Conservation (phyloP, 2,329 filamentous ascomycete genomes). For the Ophiocordyceps camponoti-rufipedis region DNA sequence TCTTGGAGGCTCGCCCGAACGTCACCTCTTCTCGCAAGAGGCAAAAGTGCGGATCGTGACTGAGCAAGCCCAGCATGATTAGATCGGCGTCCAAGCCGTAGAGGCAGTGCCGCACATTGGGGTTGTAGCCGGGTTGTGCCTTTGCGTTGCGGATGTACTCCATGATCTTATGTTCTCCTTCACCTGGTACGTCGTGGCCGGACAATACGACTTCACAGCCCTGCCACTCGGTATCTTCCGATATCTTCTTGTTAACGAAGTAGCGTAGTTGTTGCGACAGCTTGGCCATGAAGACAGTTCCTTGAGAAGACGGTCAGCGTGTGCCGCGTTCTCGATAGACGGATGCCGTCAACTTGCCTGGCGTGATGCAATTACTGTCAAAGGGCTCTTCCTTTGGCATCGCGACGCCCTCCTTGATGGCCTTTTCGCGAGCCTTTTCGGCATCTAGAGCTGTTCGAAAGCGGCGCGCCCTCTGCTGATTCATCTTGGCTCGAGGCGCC, state of each 20-base stretch:
- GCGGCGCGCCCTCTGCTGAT: slow-evolving; percentile 87
- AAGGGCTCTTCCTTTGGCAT: slow-evolving; percentile 92
- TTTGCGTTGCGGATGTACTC: slow-evolving; percentile 98
- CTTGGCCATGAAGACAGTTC: slow-evolving; percentile 94
- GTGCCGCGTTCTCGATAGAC: no score
- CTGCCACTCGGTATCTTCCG: slow-evolving; percentile 94
- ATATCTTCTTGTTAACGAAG: slow-evolving; percentile 97
- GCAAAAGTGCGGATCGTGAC: slow-evolving; percentile 96
- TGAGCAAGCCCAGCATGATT: slow-evolving; percentile 95
- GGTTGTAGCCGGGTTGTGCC: slow-evolving; percentile 80
- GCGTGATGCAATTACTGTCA: slow-evolving; percentile 98
- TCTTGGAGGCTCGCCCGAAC: slow-evolving; percentile 73
- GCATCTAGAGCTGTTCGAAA: slow-evolving; percentile 88
- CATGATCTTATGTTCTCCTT: slow-evolving; percentile 99
- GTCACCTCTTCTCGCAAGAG: slow-evolving; percentile 93
- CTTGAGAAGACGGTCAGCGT: slow-evolving; percentile 11
- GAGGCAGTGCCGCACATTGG: slow-evolving; percentile 87
- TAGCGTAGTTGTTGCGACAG: slow-evolving; percentile 89
- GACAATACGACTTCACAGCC: slow-evolving; percentile 90
- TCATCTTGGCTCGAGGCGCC: slow-evolving; percentile 97
- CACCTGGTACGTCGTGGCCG: slow-evolving; percentile 91
- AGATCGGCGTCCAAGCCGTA: slow-evolving; percentile 95
- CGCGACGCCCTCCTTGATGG: slow-evolving; percentile 71
- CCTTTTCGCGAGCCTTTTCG: slow-evolving; percentile 82
- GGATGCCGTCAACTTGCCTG: slow-evolving; percentile 29